A percentile compares a stretch with the other conserved stretches of the same genome.
These are phyloP conservation scores for Trifolium fragiferum DNA, from an alignment of 306 rosid species.

Conservation along the genomic window DNA sequence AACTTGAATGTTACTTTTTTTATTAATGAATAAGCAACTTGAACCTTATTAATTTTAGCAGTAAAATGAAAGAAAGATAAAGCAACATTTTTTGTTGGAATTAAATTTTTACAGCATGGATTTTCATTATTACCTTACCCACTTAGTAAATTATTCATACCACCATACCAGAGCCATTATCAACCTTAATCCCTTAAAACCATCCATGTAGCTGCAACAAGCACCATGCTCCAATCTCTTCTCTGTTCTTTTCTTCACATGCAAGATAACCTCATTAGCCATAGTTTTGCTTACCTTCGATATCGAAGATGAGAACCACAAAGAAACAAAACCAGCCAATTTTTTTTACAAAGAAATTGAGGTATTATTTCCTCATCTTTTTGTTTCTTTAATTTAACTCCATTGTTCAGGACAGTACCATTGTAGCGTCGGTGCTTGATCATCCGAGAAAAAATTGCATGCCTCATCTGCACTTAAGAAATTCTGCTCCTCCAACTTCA, in stretches of 20 bases:
- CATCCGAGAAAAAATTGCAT: constrained; percentile 86
- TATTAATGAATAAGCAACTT: too few species aligned
- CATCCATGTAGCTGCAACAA: constrained; percentile 43
- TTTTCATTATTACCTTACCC: constrained; percentile 56
- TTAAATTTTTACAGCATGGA: constrained; percentile 46
- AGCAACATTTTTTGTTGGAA: constrained; percentile 29
- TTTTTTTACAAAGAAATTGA: constrained; percentile 14
- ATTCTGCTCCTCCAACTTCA: constrained; percentile 91
- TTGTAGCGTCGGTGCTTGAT: constrained; percentile 84
- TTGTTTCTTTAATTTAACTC: constrained; percentile 40
- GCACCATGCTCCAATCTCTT: neutral
- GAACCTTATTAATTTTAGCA: neutral
- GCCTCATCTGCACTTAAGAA: constrained; percentile 87
- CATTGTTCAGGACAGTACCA: constrained; percentile 83
- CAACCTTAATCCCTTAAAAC: constrained; percentile 31
- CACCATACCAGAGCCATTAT: constrained; percentile 28
- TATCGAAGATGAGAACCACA: neutral
- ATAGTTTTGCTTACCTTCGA: neutral
- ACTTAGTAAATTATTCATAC: constrained; percentile 49
- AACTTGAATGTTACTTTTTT: too few species aligned
- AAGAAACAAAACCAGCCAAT: neutral
- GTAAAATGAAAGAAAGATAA: neutral
- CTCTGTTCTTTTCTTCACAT: constrained; percentile 7
- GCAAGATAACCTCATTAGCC: neutral
- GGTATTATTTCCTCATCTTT: neutral